Evolutionary conservation across 306 rosid genomes (phyloP).

Genomic region (Luffa aegyptiaca): DNA sequence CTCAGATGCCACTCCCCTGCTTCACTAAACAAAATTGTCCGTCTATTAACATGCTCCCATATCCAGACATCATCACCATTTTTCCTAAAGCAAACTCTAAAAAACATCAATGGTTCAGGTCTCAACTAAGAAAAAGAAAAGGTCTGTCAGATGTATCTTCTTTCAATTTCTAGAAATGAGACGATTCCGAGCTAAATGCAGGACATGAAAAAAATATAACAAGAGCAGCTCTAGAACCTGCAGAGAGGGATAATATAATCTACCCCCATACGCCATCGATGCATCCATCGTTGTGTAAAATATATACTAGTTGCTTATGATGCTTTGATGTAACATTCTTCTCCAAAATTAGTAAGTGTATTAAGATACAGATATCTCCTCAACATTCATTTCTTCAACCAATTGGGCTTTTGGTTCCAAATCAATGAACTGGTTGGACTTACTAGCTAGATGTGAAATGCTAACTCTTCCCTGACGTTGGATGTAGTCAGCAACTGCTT

Average conservation of each 20-base stretch:
- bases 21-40: not conserved
- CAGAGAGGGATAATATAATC: not conserved
- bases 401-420: constrained; percentile 73
- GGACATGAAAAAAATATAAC: not conserved
- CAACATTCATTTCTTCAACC: constrained; percentile 42
- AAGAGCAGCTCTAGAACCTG: constrained; percentile 3
- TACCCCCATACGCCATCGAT: not conserved
- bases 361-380: constrained; percentile 58
- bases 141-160: not conserved
- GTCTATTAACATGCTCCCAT: not conserved
- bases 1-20: not conserved
- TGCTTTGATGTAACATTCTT: constrained; percentile 9
- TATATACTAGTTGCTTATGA: not conserved
- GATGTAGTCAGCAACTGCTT: constrained; percentile 86
- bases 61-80: not conserved
- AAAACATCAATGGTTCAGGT: not conserved
- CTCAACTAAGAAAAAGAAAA: not conserved
- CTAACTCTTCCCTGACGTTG: constrained; percentile 88
- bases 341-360: not conserved
- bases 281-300: not conserved
- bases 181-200: not conserved
- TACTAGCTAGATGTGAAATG: constrained; percentile 89
- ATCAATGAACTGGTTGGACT: constrained; percentile 98
- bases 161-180: not conserved
- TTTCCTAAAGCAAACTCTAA: not conserved